Conservation (phyloP, 306 rosid genomes). For the Fragaria nilgerrensis region DNA sequence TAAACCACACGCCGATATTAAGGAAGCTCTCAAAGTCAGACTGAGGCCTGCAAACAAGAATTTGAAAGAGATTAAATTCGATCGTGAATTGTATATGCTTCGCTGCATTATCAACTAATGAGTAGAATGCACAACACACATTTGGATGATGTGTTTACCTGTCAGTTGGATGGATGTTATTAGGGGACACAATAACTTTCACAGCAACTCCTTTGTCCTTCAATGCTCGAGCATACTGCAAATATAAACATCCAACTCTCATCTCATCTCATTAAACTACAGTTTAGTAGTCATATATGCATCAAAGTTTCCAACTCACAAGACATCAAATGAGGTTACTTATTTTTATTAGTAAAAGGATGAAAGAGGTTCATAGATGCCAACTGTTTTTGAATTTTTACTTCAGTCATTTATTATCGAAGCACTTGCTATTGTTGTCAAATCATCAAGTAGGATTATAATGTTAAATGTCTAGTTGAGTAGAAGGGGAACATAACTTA, state of each 20-base stretch:
- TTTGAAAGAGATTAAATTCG: neutral
- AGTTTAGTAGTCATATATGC: neutral
- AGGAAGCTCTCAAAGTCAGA: slow-evolving; percentile 86
- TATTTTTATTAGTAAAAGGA: neutral
- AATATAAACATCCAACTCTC: slow-evolving; percentile 26
- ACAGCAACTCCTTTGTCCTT: slow-evolving; percentile 71
- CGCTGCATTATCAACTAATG: neutral
- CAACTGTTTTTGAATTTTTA: neutral
- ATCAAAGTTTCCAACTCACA: neutral
- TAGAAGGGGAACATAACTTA: slow-evolving; percentile 8
- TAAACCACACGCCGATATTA: slow-evolving; percentile 85
- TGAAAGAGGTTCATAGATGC: neutral
- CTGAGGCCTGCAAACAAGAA: slow-evolving; percentile 59
- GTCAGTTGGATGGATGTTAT: slow-evolving; percentile 69
- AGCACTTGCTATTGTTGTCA: neutral
- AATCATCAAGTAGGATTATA: neutral
- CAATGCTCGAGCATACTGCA: slow-evolving; percentile 80
- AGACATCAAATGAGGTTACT: neutral
- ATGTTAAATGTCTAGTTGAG: neutral
- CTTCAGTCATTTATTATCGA: neutral
- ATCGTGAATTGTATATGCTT: neutral
- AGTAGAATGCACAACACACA: slow-evolving; percentile 2
- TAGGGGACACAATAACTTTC: slow-evolving; percentile 70
- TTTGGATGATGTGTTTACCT: slow-evolving; percentile 43
- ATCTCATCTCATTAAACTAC: neutral